Evolutionary conservation across 345 rosid genomes (phyloP).

Genomic region (Aegle marmelos): DNA sequence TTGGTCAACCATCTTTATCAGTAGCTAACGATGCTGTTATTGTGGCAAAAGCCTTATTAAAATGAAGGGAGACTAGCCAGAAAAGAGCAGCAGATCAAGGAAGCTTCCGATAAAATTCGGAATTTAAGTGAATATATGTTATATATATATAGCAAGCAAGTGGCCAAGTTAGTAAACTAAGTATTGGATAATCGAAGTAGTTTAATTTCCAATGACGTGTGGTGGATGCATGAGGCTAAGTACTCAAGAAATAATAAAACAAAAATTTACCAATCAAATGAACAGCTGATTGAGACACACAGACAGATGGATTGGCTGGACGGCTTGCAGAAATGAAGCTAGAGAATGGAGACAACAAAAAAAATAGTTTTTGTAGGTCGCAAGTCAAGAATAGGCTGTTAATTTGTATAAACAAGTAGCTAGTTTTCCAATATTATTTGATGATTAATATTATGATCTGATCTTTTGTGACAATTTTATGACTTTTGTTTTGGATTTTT

Average conservation of each 20-base stretch:
- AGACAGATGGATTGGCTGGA: too few relatives aligned
- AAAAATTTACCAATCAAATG: background rate
- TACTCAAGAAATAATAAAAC: background rate
- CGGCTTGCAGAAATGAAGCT: too few relatives aligned
- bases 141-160: too few relatives aligned
- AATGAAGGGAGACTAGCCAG: background rate
- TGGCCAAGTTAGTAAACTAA: background rate
- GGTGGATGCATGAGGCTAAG: background rate
- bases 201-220: background rate
- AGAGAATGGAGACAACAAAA: background rate
- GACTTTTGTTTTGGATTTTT: background rate
- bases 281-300: background rate
- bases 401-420: too few relatives aligned
- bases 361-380: too few relatives aligned
- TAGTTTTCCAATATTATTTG: too few relatives aligned
- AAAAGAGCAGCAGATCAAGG: background rate
- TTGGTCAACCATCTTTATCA: background rate
- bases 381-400: too few relatives aligned
- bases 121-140: background rate
- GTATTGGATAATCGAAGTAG: background rate
- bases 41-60: background rate
- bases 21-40: background rate
- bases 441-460: too few relatives aligned
- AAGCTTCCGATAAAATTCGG: background rate
- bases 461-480: background rate